phyloP scores from a whole-genome alignment of 1,284 basidiomycete species.

The Tremellales sp. region DNA sequence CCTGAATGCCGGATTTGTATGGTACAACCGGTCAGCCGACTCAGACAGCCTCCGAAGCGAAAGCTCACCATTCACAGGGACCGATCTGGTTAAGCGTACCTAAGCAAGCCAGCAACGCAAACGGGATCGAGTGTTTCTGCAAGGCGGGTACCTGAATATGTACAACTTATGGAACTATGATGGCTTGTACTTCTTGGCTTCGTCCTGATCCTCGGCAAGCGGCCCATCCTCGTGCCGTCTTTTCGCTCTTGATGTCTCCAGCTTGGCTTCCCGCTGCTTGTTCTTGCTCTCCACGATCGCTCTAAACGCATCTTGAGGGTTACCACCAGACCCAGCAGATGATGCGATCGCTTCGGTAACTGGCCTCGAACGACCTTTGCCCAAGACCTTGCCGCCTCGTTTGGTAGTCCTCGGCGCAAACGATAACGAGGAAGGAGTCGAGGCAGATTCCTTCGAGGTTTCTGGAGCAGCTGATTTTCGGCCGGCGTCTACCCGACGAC shows the following conservation, averaged over 20 bases:
- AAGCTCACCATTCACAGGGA: too few species aligned
- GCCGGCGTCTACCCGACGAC: slow-evolving; percentile 1
- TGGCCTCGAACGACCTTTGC: slow-evolving; percentile 21
- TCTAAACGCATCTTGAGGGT: slow-evolving; percentile 36
- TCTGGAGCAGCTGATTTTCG: slow-evolving; percentile 4
- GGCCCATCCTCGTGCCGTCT: slow-evolving; percentile 14
- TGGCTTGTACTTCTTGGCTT: too few species aligned
- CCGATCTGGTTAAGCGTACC: too few species aligned
- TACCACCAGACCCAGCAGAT: slow-evolving; percentile 6
- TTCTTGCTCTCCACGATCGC: slow-evolving; percentile 41
- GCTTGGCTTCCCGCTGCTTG: slow-evolving; percentile 26
- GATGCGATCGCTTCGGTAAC: slow-evolving; percentile 1
- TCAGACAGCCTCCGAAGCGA: too few species aligned
- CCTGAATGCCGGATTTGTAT: slow-evolving; percentile 58
- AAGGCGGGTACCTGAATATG: too few species aligned
- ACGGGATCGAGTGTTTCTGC: too few species aligned
- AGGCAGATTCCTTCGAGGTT: neutral
- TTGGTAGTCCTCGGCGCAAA: slow-evolving; percentile 31
- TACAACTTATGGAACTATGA: too few species aligned
- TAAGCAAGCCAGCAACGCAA: too few species aligned
- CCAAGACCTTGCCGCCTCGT: slow-evolving; percentile 26
- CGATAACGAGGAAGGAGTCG: neutral
- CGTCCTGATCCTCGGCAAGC: too few species aligned
- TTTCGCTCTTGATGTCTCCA: slow-evolving; percentile 7
- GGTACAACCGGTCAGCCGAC: slow-evolving; percentile 30